These are phyloP conservation scores for Hyaloscypha finlandica DNA, from an alignment of 495 filamentous ascomycete species.

Conservation along the genomic window DNA sequence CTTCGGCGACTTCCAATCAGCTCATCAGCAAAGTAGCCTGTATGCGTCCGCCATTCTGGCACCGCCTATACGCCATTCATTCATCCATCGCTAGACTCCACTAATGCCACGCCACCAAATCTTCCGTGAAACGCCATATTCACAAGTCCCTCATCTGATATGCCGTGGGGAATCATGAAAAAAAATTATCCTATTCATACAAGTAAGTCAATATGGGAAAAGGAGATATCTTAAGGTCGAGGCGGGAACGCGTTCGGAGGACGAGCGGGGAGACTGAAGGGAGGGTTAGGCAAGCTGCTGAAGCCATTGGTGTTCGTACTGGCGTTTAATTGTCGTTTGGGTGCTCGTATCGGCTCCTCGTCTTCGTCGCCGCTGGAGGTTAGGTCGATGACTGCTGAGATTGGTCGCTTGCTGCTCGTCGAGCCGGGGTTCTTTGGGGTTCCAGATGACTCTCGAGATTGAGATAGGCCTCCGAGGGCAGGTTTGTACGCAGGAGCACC, in stretches of 20 bases:
- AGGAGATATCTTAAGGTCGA: background rate
- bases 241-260: slow-evolving; percentile 7
- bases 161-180: slow-evolving; percentile 16
- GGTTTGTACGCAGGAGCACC: slow-evolving; percentile 31
- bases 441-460: slow-evolving; percentile 56
- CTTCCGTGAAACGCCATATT: background rate
- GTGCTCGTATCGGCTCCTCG: slow-evolving; percentile 59
- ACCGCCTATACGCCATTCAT: background rate
- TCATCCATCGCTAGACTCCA: background rate
- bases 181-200: slow-evolving; percentile 4
- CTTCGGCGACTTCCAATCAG: background rate
- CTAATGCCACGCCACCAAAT: background rate
- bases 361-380: slow-evolving; percentile 76
- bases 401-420: slow-evolving; percentile 27
- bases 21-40: background rate
- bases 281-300: background rate
- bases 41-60: background rate
- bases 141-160: slow-evolving; percentile 6
- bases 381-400: slow-evolving; percentile 72
- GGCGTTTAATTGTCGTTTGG: slow-evolving; percentile 51
- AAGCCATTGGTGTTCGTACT: slow-evolving; percentile 16
- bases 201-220: slow-evolving; percentile 1
- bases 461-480: slow-evolving; percentile 26
- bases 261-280: slow-evolving; percentile 7
- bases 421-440: slow-evolving; percentile 8